Evolutionary conservation across 306 rosid genomes (phyloP), one percentile per base, ranked within the genome.

Genomic region (Macrotyloma uniflorum): DNA sequence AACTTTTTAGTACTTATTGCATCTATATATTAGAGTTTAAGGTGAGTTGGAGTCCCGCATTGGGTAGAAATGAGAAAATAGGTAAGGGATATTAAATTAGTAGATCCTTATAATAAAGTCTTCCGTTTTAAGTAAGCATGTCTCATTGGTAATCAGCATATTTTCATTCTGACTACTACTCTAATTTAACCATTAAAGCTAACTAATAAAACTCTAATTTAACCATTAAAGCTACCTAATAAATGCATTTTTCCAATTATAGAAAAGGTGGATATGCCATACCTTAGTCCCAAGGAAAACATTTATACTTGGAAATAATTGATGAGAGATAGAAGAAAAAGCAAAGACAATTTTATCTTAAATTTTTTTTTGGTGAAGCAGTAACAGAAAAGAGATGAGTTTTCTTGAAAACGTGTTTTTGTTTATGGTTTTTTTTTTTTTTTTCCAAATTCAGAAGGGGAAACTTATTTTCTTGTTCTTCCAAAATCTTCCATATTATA

Each of bases 371-470:
- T n/a, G 20, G 58, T 32, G 63, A 63, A 47, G 11, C 50, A 33
- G 72, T 45, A 45, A 59, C 1, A 1, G 11, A 46, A 63, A 65
- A 36, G 2, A 8, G n/a, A 9, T 15, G 0, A n/a, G 5, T 9
- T 64, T 26, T 18, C 28, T 64, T 18, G 47, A 36, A 32, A 47
- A 46, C 8, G 42, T 9, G 18, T 49, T 35, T 49, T 36, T 47
- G 19, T 19, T 64, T 53, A 49, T 5, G 18, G 26, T 24, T 47
- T 47, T 9, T 72, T 70, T 42, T 70, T 72, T 15, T 50, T 42
- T 70, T 76, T 19, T 42, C 78, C 50, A 13, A 32, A 43, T 57
- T 67, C 8, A 24, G 65, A 19, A 75, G 13, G 64, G 38, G 38
- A 13, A 36, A 23, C 59, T 50, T 43, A 53, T 26, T 22, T 26